phyloP scores from a whole-genome alignment of 345 rosid species.

The Lumnitzera racemosa region DNA sequence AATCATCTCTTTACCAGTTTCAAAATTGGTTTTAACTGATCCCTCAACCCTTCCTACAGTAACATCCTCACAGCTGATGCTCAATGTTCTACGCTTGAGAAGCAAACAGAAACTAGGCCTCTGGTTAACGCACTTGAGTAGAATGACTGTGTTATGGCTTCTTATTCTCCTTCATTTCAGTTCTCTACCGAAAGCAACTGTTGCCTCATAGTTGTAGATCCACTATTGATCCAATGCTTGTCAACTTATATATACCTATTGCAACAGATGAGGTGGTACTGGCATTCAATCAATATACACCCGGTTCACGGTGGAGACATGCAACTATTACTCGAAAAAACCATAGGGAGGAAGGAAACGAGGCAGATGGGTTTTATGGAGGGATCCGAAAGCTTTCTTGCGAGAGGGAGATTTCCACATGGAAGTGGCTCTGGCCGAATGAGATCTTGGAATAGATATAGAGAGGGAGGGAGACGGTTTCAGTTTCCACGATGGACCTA shows the following conservation, averaged over 20 bases:
- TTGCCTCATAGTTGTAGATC: neutral
- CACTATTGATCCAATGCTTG: neutral
- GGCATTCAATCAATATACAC: conserved; percentile 68
- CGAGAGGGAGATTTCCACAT: conserved; percentile 52
- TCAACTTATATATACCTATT: conserved; percentile 3
- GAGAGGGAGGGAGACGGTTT: too few relatives aligned
- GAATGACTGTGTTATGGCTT: too few relatives aligned
- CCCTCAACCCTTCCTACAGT: too few relatives aligned
- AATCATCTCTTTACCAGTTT: too few relatives aligned
- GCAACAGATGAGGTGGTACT: conserved; percentile 47
- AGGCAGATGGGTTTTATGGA: conserved; percentile 83
- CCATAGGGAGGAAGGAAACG: conserved; percentile 75
- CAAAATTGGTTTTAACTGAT: too few relatives aligned
- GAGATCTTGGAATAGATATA: conserved; percentile 42
- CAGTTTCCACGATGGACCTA: too few relatives aligned
- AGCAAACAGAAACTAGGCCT: too few relatives aligned
- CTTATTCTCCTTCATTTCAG: neutral
- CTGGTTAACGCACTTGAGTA: too few relatives aligned
- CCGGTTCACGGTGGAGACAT: conserved; percentile 71
- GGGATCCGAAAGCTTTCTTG: conserved; percentile 62
- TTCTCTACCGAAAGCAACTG: neutral
- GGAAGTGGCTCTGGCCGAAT: conserved; percentile 71
- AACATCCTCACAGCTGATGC: too few relatives aligned
- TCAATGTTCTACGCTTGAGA: too few relatives aligned
- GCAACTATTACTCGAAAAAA: conserved; percentile 47